These are phyloP conservation scores for Neurospora sp. DNA, from an alignment of 2,329 filamentous ascomycete species.

Conservation along the genomic window DNA sequence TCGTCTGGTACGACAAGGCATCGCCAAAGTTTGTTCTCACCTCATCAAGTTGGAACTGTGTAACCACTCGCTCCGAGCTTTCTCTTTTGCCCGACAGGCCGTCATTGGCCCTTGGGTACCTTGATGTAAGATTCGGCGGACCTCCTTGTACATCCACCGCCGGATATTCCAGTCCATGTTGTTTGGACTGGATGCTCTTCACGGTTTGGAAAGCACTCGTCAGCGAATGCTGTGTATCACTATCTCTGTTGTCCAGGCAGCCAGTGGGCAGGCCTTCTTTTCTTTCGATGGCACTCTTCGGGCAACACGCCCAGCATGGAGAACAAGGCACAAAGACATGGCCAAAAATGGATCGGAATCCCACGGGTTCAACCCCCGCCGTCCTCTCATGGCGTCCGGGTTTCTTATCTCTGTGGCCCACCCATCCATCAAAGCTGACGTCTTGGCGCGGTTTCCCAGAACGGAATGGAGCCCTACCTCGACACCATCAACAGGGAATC, in stretches of 20 bases:
- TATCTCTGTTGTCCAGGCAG: too few species aligned
- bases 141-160: background rate
- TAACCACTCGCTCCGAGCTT: background rate
- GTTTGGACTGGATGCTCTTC: too few species aligned
- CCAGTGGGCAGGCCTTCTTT: too few species aligned
- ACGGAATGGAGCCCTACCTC: constrained; percentile 7
- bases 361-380: constrained; percentile 9
- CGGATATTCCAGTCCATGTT: too few species aligned
- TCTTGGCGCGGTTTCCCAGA: constrained; percentile 10
- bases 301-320: background rate
- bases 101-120: background rate
- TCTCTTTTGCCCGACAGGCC: background rate
- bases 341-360: constrained; percentile 2
- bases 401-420: constrained; percentile 11
- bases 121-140: background rate
- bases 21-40: background rate
- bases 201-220: too few species aligned
- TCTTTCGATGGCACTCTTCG: background rate
- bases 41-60: background rate
- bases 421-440: constrained; percentile 3
- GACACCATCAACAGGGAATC: background rate
- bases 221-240: too few species aligned
- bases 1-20: background rate
- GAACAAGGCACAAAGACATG: background rate
- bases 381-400: background rate